Evolutionary conservation across 352 stramenopile species (phyloP), one percentile per base, ranked within the genome.

Genomic region (Phytophthora sojae): DNA sequence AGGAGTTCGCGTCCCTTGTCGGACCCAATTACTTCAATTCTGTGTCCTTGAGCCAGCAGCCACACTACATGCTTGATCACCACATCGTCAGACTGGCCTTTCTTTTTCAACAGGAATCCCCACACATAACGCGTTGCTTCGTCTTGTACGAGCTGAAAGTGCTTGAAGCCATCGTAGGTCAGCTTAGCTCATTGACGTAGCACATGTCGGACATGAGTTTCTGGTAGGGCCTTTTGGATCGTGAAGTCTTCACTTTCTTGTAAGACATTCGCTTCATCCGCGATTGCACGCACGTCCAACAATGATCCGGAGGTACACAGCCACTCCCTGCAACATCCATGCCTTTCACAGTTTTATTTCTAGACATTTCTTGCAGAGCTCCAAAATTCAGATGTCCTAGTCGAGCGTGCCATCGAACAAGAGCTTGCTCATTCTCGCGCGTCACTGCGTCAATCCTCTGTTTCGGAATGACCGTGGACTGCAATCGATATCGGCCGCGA

Each of bases 251-350:
- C 17, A 50, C 53, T 19, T 44, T 12, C 32, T 59, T 50, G 19
- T 59, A 59, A 7, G 32, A 59, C 9, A 59, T 49, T 17, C 19
- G 29, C n/a, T 59, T 59, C 53, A 49, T 59, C n/a, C 45, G 45
- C 4, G 53, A 21, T 59, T 59, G 53, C 6, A 50, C 30, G n/a
- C 53, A 59, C 30, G 53, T 49, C 53, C 53, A 59, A 19, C 32
- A 59, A 2, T 30, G 53, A 0, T 59, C 53, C 26, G 25, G 9
- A 47, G 53, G 53, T 26, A n/a, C 30, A 29, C 8, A 17, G 0
- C 30, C 32, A 11, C 32, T 49, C n/a, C 53, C 32, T 49, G 15
- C 21, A 7, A 58, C 3, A n/a, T 29, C 8, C 47, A 54, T n/a
- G 9, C 21, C 47, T 30, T 54, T 21, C 11, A 54, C 47, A 14